Evolutionary conservation across 129 eudicot genomes (phyloP).

Genomic region (Flaveria robusta): DNA sequence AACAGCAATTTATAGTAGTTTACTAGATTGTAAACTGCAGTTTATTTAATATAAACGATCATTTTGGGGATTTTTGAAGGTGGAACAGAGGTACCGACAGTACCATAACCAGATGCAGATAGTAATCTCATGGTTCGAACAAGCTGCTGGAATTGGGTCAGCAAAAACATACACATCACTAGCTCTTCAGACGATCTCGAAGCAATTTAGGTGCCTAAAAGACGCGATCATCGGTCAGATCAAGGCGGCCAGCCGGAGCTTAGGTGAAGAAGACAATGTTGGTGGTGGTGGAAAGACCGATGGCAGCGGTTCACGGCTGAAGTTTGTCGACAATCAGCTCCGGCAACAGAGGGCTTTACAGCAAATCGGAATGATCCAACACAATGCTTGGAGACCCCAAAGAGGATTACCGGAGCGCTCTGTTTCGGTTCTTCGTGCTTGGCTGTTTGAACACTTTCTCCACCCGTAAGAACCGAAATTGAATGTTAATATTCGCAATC

Average conservation of each 20-base stretch:
- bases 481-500: too few relatives aligned
- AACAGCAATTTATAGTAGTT: too few relatives aligned
- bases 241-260: constrained; percentile 56
- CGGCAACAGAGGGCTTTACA: constrained; percentile 90
- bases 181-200: constrained; percentile 85
- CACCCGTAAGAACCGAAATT: constrained; percentile 71
- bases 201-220: constrained; percentile 80
- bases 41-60: too few relatives aligned
- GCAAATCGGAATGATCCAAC: constrained; percentile 90
- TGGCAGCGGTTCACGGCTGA: constrained; percentile 63
- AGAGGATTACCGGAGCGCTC: constrained; percentile 93
- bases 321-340: constrained; percentile 76
- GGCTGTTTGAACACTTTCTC: constrained; percentile 94
- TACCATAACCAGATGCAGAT: constrained; percentile 86
- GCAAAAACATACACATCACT: constrained; percentile 88
- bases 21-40: too few relatives aligned
- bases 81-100: constrained; percentile 89
- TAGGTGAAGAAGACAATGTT: constrained; percentile 73
- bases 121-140: constrained; percentile 80
- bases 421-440: constrained; percentile 94
- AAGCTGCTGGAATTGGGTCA: constrained; percentile 77
- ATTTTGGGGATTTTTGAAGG: constrained; percentile 43
- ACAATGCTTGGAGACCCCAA: constrained; percentile 97
- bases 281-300: constrained; percentile 38
- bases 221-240: constrained; percentile 83